Percentiles rank a stretch among this genome's conserved stretches.
These are phyloP conservation scores for Torulaspora quercuum DNA, from an alignment of 805 yeast genomes.

Conservation along the genomic window DNA sequence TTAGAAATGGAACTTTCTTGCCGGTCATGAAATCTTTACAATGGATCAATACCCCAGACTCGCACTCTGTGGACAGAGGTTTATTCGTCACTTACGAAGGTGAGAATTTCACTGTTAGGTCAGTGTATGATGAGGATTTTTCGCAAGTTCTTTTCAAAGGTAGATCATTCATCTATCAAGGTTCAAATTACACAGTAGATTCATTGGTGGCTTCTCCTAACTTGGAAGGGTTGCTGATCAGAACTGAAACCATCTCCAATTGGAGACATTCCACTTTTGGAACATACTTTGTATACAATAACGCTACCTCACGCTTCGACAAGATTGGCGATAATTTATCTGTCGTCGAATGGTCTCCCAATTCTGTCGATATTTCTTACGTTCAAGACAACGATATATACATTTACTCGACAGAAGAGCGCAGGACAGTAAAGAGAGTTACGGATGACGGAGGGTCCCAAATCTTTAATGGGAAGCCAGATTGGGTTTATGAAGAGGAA, in stretches of 20 bases:
- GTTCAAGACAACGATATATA: conserved; percentile 70
- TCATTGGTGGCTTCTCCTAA: conserved; percentile 64
- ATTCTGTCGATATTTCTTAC: conserved; percentile 60
- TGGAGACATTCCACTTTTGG: conserved; percentile 53
- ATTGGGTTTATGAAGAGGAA: conserved; percentile 94
- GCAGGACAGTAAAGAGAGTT: conserved; percentile 42
- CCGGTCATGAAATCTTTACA: conserved; percentile 57
- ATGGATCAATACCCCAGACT: conserved; percentile 57
- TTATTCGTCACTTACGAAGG: conserved; percentile 53
- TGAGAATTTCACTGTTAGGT: conserved; percentile 54
- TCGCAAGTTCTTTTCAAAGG: conserved; percentile 50
- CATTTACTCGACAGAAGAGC: conserved; percentile 41
- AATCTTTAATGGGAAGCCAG: conserved; percentile 84
- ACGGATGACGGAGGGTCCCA: conserved; percentile 68
- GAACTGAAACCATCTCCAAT: conserved; percentile 58
- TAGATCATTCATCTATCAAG: conserved; percentile 42
- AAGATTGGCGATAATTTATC: conserved; percentile 38
- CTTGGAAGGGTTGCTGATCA: conserved; percentile 53
- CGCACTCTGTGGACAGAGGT: conserved; percentile 56
- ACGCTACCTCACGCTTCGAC: conserved; percentile 25
- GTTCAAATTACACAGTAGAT: conserved; percentile 46
- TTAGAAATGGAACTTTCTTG: conserved; percentile 54
- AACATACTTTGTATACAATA: conserved; percentile 43
- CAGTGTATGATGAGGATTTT: conserved; percentile 38
- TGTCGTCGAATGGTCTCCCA: conserved; percentile 70